phyloP scores from a whole-genome alignment of 495 filamentous ascomycete genomes.

The Lichenothelia convexa region DNA sequence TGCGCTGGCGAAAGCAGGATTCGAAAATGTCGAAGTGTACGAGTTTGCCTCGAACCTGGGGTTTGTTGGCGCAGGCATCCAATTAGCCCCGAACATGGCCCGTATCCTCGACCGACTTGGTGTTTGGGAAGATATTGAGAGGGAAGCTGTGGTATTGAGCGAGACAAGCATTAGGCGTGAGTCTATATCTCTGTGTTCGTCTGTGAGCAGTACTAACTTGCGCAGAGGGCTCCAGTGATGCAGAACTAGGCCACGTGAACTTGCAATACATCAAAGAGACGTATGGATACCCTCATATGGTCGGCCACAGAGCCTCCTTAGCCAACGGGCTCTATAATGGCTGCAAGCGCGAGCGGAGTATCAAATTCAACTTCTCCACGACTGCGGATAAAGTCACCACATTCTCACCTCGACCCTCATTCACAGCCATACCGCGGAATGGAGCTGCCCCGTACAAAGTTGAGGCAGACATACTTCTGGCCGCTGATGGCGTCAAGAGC shows the following conservation, averaged over 20 bases:
- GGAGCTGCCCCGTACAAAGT: conserved; percentile 33
- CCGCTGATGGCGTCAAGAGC: conserved; percentile 57
- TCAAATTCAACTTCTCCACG: conserved; percentile 52
- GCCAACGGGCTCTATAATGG: conserved; percentile 48
- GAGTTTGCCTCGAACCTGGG: conserved; percentile 56
- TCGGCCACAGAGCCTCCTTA: conserved; percentile 57
- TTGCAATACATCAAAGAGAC: conserved; percentile 45
- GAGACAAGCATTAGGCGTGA: conserved; percentile 35
- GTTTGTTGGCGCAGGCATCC: conserved; percentile 69
- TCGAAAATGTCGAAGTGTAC: conserved; percentile 53
- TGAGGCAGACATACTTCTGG: conserved; percentile 50
- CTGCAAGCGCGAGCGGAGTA: conserved; percentile 41
- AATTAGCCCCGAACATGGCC: conserved; percentile 65
- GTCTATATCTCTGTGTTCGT: not conserved
- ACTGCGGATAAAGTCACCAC: conserved; percentile 33
- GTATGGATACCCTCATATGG: conserved; percentile 62
- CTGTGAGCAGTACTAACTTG: conserved; percentile 4
- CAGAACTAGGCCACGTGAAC: conserved; percentile 49
- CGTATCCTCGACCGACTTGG: conserved; percentile 53
- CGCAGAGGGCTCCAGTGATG: conserved; percentile 46
- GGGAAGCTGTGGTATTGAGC: conserved; percentile 34
- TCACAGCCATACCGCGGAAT: conserved; percentile 38
- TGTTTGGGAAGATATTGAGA: conserved; percentile 47
- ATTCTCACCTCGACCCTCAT: conserved; percentile 34
- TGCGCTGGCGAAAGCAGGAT: conserved; percentile 54